Base-by-base conservation (phyloP, 2,329 filamentous ascomycete genomes). In the Leptographium procerum region DNA sequence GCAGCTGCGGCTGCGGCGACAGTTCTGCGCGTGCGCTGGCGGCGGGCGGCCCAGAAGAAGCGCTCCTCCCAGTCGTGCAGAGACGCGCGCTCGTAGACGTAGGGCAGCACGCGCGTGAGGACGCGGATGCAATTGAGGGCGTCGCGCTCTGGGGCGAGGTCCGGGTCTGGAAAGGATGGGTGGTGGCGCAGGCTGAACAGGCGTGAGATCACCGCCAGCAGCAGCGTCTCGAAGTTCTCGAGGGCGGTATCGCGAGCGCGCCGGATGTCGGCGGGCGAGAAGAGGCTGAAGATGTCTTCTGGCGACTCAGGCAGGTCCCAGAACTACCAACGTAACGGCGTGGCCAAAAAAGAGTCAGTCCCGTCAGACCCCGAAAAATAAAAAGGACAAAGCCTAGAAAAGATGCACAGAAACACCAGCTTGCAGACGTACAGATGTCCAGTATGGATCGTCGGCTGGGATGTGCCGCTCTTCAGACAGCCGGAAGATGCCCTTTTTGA, bases 401-500 rank as follows among this genome's bases (percentile, higher is more conserved):
- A n/a, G n/a, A n/a, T n/a, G n/a, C n/a, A n/a, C n/a, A n/a, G n/a
- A n/a, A n/a, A n/a, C n/a, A n/a, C n/a, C n/a, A n/a, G n/a, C n/a
- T n/a, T n/a, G n/a, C n/a, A n/a, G n/a, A n/a, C 74, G 14, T 34
- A 95, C 91, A 70, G 89, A 89, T 63, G 88, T 86, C 94, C 94
- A 99, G 76, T 96, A 96, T 22, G 84, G 79, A 75, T 96, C 90
- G 73, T 94, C 87, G 59, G 90, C 84, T 61, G 90, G 81, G 69
- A 97, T 96, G 70, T 88, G 81, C 64, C 86, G 85, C 71, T 95
- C 88, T 71, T 96, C 91, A n/a, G 91, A 94, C 60, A 99, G 84
- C 69, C 88, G 85, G 77, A 97, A 96, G 76, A 97, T 95, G 74
- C 91, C 92, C 75, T 95, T 89, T 76, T 96, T 97, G 82, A 99